Percentiles rank a stretch among this genome's conserved stretches.
phyloP scores from a whole-genome alignment of 192 early-diverging fungal species.

The Fimicolochytrium jonesii region DNA sequence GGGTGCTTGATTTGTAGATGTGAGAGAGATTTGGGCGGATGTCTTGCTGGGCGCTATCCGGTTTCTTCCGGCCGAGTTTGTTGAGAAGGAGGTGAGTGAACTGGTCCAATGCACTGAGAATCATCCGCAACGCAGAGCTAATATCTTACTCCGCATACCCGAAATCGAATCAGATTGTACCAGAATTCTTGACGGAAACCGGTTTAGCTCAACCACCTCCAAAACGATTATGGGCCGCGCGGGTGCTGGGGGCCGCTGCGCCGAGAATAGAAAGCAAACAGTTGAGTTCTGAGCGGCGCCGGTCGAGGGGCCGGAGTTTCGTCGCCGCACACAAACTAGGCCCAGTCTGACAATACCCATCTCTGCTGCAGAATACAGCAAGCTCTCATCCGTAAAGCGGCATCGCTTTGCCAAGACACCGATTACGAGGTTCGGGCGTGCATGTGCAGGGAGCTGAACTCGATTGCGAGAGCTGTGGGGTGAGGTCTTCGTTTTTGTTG shows the following conservation, averaged over 20 bases:
- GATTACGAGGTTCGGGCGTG: slow-evolving; percentile 50
- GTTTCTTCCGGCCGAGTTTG: slow-evolving; percentile 32
- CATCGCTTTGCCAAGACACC: slow-evolving; percentile 48
- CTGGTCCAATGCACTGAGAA: too few relatives aligned
- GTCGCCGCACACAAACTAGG: too few relatives aligned
- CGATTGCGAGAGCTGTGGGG: slow-evolving; percentile 37
- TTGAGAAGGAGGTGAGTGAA: slow-evolving; percentile 41
- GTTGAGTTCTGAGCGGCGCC: too few relatives aligned
- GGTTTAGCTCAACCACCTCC: slow-evolving; percentile 44
- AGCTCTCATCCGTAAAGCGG: slow-evolving; percentile 39
- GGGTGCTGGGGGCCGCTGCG: slow-evolving; percentile 40
- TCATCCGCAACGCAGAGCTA: too few relatives aligned
- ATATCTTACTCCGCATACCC: too few relatives aligned
- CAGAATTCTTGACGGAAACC: slow-evolving; percentile 29
- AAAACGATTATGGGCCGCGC: slow-evolving; percentile 41
- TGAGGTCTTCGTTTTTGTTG: slow-evolving; percentile 3
- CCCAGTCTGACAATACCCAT: too few relatives aligned
- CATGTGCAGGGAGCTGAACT: slow-evolving; percentile 48
- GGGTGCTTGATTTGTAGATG: slow-evolving; percentile 8
- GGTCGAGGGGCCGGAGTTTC: too few relatives aligned
- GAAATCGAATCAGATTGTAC: slow-evolving; percentile 35
- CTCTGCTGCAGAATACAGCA: too few relatives aligned
- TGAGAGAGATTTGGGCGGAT: slow-evolving; percentile 41
- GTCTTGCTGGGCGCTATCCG: slow-evolving; percentile 36
- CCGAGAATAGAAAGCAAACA: slow-evolving; percentile 33